Base-by-base conservation (phyloP, 2,329 filamentous ascomycete genomes). In the Tolypocladium capitatum region DNA sequence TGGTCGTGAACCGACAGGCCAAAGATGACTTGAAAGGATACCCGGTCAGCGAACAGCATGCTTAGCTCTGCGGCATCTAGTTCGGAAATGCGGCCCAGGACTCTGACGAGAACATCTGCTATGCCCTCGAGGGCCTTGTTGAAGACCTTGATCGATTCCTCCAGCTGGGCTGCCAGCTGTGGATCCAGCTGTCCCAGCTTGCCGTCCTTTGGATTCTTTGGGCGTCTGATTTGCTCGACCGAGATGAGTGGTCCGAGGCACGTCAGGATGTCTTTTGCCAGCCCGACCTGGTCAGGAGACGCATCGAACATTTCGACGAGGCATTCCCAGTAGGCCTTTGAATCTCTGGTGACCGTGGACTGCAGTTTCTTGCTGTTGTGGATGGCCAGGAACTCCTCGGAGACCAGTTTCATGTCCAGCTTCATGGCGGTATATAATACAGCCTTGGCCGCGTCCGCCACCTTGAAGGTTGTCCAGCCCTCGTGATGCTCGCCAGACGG, bases 1-100 rank as follows among this genome's bases (percentile, higher is more conserved):
- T 94, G 83, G 16, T 87, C 86, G 40, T 89, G 89, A 48, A 96
- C 81, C 7, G 96, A 78, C 18, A 87, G 76, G 5, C 84, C 83
- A 42, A 95, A 80, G 38, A 95, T 74, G 34, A 86, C 80, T 53
- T 83, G 80, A 50, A 86, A 84, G 7, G 82, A 82, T 38, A 80
- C 69, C 20, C 78, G 74, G 49, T 83, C 80, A 46, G 77, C 72
- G 57, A 86, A 87, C 11, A 97, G 68, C 24, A 75, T 69, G 49
- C 81, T 75, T 36, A 97, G 70, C 49, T 91, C 80, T 4, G 74
- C 68, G 1, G 79, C 72, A 20, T 78, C 75, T 58, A 96, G 90
- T 51, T 90, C 84, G 33, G 83, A 83, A 40, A 98, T 68, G 11
- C 84, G 78, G 53, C 89, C 84, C 36, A 97, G 75, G 43, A 95